Conservation (phyloP, 495 filamentous ascomycete genomes). For the Annulohypoxylon moriforme region DNA sequence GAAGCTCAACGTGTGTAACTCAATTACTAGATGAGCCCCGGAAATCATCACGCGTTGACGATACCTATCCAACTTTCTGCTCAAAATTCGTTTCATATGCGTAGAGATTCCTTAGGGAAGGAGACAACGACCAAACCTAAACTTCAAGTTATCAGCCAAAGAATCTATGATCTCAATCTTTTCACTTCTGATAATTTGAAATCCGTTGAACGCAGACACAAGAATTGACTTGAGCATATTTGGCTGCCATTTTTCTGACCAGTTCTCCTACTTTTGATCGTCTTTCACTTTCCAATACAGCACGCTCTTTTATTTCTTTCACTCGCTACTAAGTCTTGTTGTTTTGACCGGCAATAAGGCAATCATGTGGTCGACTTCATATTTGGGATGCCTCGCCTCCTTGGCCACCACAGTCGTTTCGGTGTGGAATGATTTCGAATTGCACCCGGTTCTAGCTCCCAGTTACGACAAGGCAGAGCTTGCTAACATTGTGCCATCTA, state of each 20-base stretch:
- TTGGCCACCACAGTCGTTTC: conserved; percentile 7
- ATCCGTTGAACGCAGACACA: background rate
- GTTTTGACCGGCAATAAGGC: background rate
- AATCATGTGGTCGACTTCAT: conserved; percentile 20
- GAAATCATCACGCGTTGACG: background rate
- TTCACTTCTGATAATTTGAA: background rate
- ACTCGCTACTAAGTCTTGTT: background rate
- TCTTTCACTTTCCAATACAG: conserved; percentile 2
- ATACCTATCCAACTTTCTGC: background rate
- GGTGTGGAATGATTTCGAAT: conserved; percentile 35
- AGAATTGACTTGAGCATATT: background rate
- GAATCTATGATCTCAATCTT: background rate
- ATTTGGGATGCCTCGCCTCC: conserved; percentile 14
- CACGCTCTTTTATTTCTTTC: background rate
- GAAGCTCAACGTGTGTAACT: background rate
- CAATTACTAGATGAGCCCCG: background rate
- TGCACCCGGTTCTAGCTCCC: conserved; percentile 39
- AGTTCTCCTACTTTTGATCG: background rate
- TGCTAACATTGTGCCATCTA: conserved; percentile 37
- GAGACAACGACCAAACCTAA: background rate
- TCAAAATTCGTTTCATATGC: conserved; percentile 20
- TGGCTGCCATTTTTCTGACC: conserved; percentile 7
- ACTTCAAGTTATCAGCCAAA: background rate
- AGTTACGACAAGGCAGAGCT: conserved; percentile 36
- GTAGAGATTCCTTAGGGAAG: conserved; percentile 3